Base-by-base conservation (phyloP, 441 rosid species). In the Croton laevigatus region DNA sequence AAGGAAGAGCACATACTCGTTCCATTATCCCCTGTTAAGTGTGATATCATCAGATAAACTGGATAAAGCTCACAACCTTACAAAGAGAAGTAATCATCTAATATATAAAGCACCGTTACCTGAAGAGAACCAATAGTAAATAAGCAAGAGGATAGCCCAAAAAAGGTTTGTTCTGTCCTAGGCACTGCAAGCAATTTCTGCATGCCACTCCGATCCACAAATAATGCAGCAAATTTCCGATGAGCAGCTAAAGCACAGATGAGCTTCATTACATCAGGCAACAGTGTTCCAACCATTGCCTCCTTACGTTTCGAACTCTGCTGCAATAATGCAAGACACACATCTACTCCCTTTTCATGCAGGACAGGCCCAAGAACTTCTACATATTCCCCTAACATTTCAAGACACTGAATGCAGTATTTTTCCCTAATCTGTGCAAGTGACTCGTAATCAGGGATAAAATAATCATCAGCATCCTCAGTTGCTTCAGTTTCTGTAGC, bases 261-360 rank as follows among this genome's bases (percentile, higher is more conserved):
- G 70, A 96, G 89, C 89, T 96, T 96, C 98, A 91, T 89, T 73
- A 96, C 97, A 87, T 93, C 96, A 75, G 97, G 97, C 82, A 91
- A 83, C 57, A 96, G 80, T 54, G 78, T 73, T 46, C 76, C 75
- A 65, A 72, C 77, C 68, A 80, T 83, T 22, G 71, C 78, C 73
- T 81, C 91, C 72, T 78, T 87, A 46, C 71, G 59, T 74, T 81
- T 84, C 70, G 85, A 87, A 75, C 86, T 81, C 65, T 86, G 83
- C 65, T 91, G 97, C 79, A 96, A 82, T 71, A 96, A 75, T 58
- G 87, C 78, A 70, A 93, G 88, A 83, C 97, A 93, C 40, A 93
- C 98, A 75, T 96, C 98, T 59, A 91, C 99, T 66, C 99, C 99
- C 82, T 88, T 96, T 73, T 96, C 99, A 77, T 87, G 91, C 76